These are phyloP conservation scores for Glycine soja DNA, from an alignment of 306 rosid genomes.

Conservation along the genomic window DNA sequence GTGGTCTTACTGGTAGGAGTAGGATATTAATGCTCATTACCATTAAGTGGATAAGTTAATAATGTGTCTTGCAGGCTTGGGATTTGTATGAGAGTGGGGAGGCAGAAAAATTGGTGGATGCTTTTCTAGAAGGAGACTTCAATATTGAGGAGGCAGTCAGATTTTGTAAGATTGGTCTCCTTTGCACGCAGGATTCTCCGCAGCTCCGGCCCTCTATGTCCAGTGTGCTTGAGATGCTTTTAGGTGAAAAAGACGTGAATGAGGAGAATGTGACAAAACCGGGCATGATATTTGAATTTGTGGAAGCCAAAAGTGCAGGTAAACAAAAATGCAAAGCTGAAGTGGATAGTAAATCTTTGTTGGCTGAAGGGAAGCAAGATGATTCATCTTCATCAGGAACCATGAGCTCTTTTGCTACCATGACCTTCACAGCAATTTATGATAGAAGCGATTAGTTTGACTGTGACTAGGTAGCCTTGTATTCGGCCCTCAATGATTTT, in stretches of 20 bases:
- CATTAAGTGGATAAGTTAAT: conserved; percentile 1
- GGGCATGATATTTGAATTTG: conserved; percentile 68
- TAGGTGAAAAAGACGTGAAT: conserved; percentile 59
- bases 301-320: conserved; percentile 40
- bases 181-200: conserved; percentile 83
- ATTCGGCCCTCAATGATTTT: not conserved
- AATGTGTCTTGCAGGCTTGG: conserved; percentile 68
- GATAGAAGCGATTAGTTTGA: conserved; percentile 46
- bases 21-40: not conserved
- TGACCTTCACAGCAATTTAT: conserved; percentile 59
- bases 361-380: conserved; percentile 46
- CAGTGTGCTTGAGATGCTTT: conserved; percentile 67
- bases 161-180: conserved; percentile 73
- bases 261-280: conserved; percentile 65
- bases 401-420: conserved; percentile 59
- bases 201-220: conserved; percentile 84
- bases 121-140: conserved; percentile 50
- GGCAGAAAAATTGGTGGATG: conserved; percentile 63
- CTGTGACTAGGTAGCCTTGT: not conserved
- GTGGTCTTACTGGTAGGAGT: not conserved
- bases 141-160: conserved; percentile 62
- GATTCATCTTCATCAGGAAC: conserved; percentile 51
- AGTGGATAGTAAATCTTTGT: conserved; percentile 46
- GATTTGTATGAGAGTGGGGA: conserved; percentile 60
- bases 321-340: conserved; percentile 43